These are phyloP conservation scores for Boletus subparvulus DNA, from an alignment of 768 basidiomycete species.

Conservation along the genomic window DNA sequence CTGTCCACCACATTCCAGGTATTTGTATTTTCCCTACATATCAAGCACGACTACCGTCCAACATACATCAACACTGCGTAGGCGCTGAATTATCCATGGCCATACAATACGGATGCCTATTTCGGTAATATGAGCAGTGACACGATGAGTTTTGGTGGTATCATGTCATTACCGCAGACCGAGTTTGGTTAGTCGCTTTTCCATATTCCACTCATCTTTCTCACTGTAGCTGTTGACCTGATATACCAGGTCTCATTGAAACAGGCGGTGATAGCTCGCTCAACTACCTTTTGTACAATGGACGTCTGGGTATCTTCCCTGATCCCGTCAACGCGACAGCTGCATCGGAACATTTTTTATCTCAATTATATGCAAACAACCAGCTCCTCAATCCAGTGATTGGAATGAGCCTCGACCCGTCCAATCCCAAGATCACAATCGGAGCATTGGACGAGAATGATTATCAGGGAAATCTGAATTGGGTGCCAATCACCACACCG, in stretches of 20 bases:
- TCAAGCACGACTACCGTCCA: background rate
- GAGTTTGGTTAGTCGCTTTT: constrained; percentile 12
- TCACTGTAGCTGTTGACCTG: background rate
- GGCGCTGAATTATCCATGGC: constrained; percentile 14
- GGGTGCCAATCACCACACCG: constrained; percentile 20
- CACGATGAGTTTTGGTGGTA: constrained; percentile 16
- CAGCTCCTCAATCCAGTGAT: constrained; percentile 25
- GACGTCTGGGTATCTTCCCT: constrained; percentile 18
- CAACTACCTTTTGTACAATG: constrained; percentile 24
- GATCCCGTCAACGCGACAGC: constrained; percentile 23
- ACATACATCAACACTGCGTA: background rate
- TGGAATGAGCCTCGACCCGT: constrained; percentile 22
- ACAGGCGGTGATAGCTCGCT: constrained; percentile 12
- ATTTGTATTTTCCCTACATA: background rate
- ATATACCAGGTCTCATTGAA: constrained; percentile 13
- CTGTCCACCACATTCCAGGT: constrained; percentile 19
- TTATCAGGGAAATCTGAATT: constrained; percentile 21
- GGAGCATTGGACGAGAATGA: constrained; percentile 24
- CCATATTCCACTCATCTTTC: background rate
- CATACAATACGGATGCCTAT: constrained; percentile 5
- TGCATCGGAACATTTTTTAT: constrained; percentile 17
- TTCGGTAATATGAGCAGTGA: constrained; percentile 16
- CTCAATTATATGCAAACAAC: constrained; percentile 8
- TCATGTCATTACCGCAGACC: constrained; percentile 12
- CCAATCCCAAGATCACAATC: constrained; percentile 27